Conservation (phyloP, 345 rosid genomes). For the Gossypium sturtianum region DNA sequence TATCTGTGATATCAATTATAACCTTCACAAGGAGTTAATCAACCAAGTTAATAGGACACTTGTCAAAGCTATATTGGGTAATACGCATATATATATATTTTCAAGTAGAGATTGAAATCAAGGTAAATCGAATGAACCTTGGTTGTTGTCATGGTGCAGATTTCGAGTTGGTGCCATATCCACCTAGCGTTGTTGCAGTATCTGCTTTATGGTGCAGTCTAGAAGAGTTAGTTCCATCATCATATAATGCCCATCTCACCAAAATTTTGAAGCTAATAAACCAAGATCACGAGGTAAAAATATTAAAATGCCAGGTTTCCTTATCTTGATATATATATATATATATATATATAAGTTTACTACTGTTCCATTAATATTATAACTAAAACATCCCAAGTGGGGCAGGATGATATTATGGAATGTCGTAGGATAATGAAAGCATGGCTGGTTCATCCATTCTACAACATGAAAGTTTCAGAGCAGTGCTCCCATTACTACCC, state of each 20-base stretch:
- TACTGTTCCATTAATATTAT: slow-evolving; percentile 1
- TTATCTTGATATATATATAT: background rate
- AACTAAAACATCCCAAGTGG: background rate
- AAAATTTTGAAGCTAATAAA: slow-evolving; percentile 18
- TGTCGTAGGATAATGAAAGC: slow-evolving; percentile 38
- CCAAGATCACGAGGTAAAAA: slow-evolving; percentile 33
- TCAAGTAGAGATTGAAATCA: background rate
- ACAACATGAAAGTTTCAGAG: slow-evolving; percentile 2
- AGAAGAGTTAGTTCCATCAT: slow-evolving; percentile 28
- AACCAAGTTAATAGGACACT: slow-evolving; percentile 37
- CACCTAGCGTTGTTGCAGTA: slow-evolving; percentile 49
- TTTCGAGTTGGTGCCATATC: slow-evolving; percentile 31
- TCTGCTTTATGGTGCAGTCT: slow-evolving; percentile 40
- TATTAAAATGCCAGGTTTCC: background rate
- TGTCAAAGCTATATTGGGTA: slow-evolving; percentile 41
- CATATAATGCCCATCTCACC: slow-evolving; percentile 14
- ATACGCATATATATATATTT: too few species aligned
- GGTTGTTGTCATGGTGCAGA: slow-evolving; percentile 28
- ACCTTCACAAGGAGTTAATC: slow-evolving; percentile 25
- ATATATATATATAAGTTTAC: background rate
- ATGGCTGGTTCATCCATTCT: slow-evolving; percentile 4
- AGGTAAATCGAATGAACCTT: background rate
- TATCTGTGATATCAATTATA: slow-evolving; percentile 12
- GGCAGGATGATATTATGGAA: slow-evolving; percentile 29
- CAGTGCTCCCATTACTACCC: slow-evolving; percentile 21